Conservation (phyloP, 768 basidiomycete species). For the Lentinula sp. region DNA sequence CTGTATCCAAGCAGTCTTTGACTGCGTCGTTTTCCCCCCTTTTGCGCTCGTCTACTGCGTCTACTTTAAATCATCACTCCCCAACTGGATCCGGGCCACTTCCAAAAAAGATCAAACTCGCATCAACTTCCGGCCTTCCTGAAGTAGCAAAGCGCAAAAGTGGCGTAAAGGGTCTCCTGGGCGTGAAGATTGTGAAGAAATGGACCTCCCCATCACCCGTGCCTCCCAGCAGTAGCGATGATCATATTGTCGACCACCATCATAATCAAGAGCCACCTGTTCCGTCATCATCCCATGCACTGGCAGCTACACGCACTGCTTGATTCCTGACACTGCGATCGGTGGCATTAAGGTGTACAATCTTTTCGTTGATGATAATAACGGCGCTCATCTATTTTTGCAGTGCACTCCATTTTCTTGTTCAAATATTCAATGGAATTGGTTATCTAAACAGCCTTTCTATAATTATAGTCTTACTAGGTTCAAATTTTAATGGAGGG, state of each 20-base stretch:
- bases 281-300: not conserved
- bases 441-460: not conserved
- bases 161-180: not conserved
- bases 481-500: too few species aligned
- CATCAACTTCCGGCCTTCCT: not conserved
- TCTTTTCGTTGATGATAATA: not conserved
- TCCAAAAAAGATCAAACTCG: not conserved
- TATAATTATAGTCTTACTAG: not conserved
- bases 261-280: not conserved
- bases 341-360: not conserved
- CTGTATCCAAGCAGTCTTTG: not conserved
- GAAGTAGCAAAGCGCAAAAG: not conserved
- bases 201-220: not conserved
- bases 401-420: not conserved
- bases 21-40: not conserved
- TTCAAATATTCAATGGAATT: too few species aligned
- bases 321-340: too few species aligned
- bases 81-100: not conserved
- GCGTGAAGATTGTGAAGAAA: conserved; percentile 7
- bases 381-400: too few species aligned
- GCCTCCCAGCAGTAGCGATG: not conserved
- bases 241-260: not conserved
- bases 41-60: not conserved
- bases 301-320: too few species aligned
- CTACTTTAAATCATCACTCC: not conserved